Conservation (phyloP, 2,329 filamentous ascomycete genomes). For the Neopestalotiopsis sp. region DNA sequence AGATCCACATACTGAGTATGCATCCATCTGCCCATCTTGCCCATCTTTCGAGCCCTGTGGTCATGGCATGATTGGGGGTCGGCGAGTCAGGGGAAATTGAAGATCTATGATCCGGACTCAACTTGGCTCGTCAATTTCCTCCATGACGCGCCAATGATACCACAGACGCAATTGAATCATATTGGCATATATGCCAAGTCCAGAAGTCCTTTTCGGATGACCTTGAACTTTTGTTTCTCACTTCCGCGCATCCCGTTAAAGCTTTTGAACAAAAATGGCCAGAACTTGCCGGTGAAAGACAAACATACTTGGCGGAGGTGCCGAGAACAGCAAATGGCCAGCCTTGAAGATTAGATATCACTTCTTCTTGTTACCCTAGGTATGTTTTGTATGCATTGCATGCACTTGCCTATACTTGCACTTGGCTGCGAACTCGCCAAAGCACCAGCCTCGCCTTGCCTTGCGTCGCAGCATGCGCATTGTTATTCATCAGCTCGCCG, state of each 20-base stretch:
- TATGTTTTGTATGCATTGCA: background rate
- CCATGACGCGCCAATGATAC: background rate
- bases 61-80: background rate
- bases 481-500: background rate
- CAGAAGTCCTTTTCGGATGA: too few species aligned
- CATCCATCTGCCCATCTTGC: background rate
- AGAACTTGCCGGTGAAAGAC: too few species aligned
- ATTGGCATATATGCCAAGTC: too few species aligned
- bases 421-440: background rate
- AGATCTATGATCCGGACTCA: background rate
- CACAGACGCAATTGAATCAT: background rate
- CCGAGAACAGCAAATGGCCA: background rate
- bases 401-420: background rate
- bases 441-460: background rate
- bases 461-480: background rate
- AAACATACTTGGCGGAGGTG: background rate
- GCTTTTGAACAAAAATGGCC: too few species aligned
- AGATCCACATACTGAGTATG: background rate
- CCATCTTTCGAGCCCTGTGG: background rate
- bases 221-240: too few species aligned
- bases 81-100: background rate
- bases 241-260: too few species aligned
- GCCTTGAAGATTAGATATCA: background rate
- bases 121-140: background rate
- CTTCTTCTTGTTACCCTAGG: background rate